Base-by-base conservation (phyloP, 2,329 filamentous ascomycete genomes). In the Ophiostoma quercus region DNA sequence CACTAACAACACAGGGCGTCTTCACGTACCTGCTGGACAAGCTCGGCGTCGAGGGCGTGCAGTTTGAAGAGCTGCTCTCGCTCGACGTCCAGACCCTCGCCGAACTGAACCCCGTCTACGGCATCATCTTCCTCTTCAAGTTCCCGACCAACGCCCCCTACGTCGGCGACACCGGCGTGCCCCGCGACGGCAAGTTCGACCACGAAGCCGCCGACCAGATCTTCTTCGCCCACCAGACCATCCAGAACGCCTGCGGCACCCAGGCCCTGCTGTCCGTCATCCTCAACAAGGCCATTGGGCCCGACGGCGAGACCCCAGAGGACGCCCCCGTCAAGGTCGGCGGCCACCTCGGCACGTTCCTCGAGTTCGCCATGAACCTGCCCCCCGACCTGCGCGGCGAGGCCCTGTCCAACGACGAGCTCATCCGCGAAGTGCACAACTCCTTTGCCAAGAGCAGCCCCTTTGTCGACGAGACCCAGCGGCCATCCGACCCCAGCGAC, bases 71-170 rank as follows among this genome's bases (percentile, higher is more conserved):
- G 82, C 88, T 99, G 73, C 87, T 97, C 71, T 90, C 92, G 0
- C 88, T 99, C 74, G 94, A 98, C 75, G 84, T 92, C 7, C 87
- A 92, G 68, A 85, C 86, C 70, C 85, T 96, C 14, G 84, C 86
- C 62, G 82, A 88, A 73, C 85, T 93, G 43, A 88, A 90, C 75
- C 91, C 92, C 22, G 85, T 97, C 68, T 96, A 97, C 82, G 95
- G 95, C 76, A 92, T 99, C 74, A 97, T 99, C 77, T 99, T 99
- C 81, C 92, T 99, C 79, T 99, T 99, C 88, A 98, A 97, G 82
- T 99, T 92, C 81, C 92, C 87, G 67, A 93, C 88, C 72, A 88
- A 91, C 77, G 86, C 80, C 72, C 86, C 83, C 75, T 90, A 84
- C 82, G 87, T 82, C 51, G 79, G 79, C 72, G 81, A 84, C 60